Percentiles rank a stretch among this genome's conserved stretches.
Conservation (phyloP, 345 rosid genomes). For the Salix brachista region DNA sequence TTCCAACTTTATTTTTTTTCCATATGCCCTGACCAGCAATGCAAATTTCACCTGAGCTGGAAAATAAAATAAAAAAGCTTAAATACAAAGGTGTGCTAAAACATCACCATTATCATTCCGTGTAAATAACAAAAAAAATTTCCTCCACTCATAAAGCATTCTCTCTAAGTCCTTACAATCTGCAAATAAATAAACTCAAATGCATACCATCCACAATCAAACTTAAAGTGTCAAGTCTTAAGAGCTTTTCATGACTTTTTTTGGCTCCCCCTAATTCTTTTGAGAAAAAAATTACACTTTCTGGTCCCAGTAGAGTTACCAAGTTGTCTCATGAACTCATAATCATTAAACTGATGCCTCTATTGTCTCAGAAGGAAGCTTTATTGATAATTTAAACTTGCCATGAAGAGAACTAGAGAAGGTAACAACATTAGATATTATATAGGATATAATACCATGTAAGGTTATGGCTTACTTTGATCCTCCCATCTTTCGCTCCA, state of each 20-base stretch:
- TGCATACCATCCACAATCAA: neutral
- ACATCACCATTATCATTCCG: neutral
- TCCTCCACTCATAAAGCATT: neutral
- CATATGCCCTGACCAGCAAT: neutral
- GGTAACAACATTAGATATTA: neutral
- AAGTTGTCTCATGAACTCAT: neutral
- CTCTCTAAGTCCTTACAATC: constrained; percentile 1
- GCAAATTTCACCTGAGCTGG: neutral
- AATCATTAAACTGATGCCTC: neutral
- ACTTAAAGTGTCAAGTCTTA: neutral
- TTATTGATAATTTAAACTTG: neutral
- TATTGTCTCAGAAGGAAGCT: neutral
- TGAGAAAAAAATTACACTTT: neutral
- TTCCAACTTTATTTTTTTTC: neutral
- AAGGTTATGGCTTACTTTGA: constrained; percentile 57
- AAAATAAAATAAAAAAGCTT: neutral
- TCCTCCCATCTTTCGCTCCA: constrained; percentile 94
- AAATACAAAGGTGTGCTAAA: neutral
- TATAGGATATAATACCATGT: neutral
- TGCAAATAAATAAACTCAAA: neutral
- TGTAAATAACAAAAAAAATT: neutral
- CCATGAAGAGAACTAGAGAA: neutral
- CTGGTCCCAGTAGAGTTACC: neutral
- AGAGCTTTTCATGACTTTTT: neutral
- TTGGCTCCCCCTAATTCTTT: neutral